These are phyloP conservation scores for Suhomyces atakaporum DNA, from an alignment of 1,139 yeast genomes.

Conservation along the genomic window DNA sequence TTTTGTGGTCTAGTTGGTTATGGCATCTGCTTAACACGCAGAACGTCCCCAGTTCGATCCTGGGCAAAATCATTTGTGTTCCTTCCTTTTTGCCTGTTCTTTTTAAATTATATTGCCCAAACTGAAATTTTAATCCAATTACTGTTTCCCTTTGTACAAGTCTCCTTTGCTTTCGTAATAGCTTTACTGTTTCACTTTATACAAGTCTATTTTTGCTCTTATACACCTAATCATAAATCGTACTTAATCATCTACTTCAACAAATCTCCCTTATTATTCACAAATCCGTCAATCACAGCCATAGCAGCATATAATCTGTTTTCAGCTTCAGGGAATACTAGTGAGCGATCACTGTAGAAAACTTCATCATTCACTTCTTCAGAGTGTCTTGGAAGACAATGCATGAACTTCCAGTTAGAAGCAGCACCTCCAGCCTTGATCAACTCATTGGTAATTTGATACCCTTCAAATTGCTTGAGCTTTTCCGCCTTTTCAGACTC, in stretches of 20 bases:
- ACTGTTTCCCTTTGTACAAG: no score
- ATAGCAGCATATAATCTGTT: constrained; percentile 95
- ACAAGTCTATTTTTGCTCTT: no score
- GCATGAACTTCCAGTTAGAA: constrained; percentile 87
- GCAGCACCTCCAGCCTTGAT: constrained; percentile 58
- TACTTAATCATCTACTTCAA: constrained; percentile 5
- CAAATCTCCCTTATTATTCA: constrained; percentile 56
- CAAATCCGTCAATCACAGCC: constrained; percentile 89
- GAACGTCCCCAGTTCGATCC: constrained; percentile 99
- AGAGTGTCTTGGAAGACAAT: constrained; percentile 91
- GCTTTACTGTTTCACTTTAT: no score
- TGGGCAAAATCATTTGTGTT: constrained; percentile 85
- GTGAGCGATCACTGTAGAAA: constrained; percentile 78
- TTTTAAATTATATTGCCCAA: no score
- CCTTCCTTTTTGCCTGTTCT: no score
- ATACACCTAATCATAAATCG: no score
- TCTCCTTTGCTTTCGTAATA: no score
- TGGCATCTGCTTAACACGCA: constrained; percentile 99
- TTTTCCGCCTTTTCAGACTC: constrained; percentile 74
- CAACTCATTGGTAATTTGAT: constrained; percentile 75
- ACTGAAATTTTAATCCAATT: no score
- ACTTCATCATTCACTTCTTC: constrained; percentile 95
- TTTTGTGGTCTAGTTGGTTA: constrained; percentile 94
- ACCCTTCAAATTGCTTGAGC: constrained; percentile 79
- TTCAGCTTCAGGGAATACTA: constrained; percentile 95